Base-by-base conservation (phyloP, 192 early-diverging fungal genomes). In the Anaeromyces robustus region DNA sequence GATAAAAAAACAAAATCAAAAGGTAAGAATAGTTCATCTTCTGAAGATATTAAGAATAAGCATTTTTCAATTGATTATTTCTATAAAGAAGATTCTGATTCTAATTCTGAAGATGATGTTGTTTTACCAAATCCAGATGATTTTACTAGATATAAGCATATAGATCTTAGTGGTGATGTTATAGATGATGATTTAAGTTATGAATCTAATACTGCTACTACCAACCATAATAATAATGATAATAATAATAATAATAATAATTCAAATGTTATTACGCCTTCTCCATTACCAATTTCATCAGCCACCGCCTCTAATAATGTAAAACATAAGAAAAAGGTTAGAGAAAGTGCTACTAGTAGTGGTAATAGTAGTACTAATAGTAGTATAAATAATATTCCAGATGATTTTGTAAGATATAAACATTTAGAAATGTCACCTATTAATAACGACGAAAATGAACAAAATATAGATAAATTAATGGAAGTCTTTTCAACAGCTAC, bases 101-200 rank as follows among this genome's bases (percentile, higher is more conserved):
- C 77, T 22, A 84, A 78, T n/a, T 80, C 80, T 81, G 86, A 84
- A 43, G 79, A 82, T 78, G 81, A 79, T 1, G 6, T 68, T n/a
- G 26, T 68, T 68, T 26, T 68, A n/a, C 52, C 52, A 11, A 68
- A 68, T n/a, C 52, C 52, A n/a, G 52, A 68, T 22, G 52, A 68
- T 9, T 68, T 68, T 68, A 79, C 82, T 34, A 81, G 80, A 78
- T 81, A 79, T 29, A 84, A 79, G 30, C 83, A 83, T 26, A 78
- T 79, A 29, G 85, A 79, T 29, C 39, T 79, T 68, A 83, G 83
- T 77, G 77, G 82, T 77, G 77, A 80, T 19, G 59, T 79, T 31
- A 68, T 82, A 18, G 34, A 79, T 81, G 41, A 77, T n/a, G n/a
- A n/a, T n/a, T n/a, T n/a, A n/a, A n/a, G n/a, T 77, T 39, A 77